phyloP scores from a whole-genome alignment of 192 early-diverging fungal species.

The Backusella mclennaniae region DNA sequence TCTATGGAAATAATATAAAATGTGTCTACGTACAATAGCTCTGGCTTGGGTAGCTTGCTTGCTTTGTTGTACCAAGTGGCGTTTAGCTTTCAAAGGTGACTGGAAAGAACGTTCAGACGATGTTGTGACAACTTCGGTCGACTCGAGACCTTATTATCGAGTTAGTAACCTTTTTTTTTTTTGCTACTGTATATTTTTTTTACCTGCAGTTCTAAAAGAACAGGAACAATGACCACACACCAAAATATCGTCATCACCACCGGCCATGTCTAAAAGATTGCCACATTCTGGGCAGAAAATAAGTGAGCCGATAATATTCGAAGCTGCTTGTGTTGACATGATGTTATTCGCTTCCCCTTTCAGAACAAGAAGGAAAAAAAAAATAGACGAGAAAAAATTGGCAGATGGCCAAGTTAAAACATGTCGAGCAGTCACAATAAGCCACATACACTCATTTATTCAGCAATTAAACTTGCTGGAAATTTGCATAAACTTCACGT shows the following conservation, averaged over 20 bases:
- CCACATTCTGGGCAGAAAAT: constrained; percentile 92
- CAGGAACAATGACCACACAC: constrained; percentile 81
- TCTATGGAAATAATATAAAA: too few species aligned
- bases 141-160: constrained; percentile 64
- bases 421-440: not conserved
- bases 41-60: constrained; percentile 34
- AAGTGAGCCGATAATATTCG: constrained; percentile 61
- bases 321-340: constrained; percentile 15
- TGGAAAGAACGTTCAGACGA: constrained; percentile 78
- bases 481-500: not conserved
- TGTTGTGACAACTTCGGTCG: constrained; percentile 78
- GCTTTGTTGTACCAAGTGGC: constrained; percentile 59
- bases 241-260: constrained; percentile 72
- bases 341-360: not conserved
- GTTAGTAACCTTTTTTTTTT: too few species aligned
- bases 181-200: not conserved
- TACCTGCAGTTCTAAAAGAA: constrained; percentile 60
- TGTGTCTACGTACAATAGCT: constrained; percentile 42
- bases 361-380: not conserved
- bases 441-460: not conserved
- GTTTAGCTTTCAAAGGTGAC: constrained; percentile 67
- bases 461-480: not conserved
- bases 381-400: not conserved
- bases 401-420: not conserved
- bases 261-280: constrained; percentile 85